Percentiles rank a stretch among this genome's conserved stretches.
phyloP scores from a whole-genome alignment of 1,284 basidiomycete species.

The Cutaneotrichosporon spelunceum region DNA sequence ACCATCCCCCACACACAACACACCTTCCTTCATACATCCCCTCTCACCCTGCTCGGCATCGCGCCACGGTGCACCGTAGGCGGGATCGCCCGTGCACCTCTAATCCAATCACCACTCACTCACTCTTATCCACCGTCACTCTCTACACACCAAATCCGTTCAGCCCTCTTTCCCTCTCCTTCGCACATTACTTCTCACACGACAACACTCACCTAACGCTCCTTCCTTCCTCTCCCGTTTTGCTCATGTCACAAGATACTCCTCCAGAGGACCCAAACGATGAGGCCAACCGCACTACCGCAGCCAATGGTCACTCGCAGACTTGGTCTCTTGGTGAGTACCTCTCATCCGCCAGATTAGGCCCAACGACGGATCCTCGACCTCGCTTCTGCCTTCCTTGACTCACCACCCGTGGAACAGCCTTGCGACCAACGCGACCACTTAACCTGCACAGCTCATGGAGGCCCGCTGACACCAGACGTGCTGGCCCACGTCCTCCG shows the following conservation, averaged over 20 bases:
- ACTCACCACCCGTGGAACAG: neutral
- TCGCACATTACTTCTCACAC: neutral
- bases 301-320: neutral
- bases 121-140: neutral
- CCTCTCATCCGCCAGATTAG: neutral
- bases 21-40: neutral
- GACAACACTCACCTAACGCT: neutral
- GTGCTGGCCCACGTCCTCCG: slow-evolving; percentile 17
- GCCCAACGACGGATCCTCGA: neutral
- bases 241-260: neutral
- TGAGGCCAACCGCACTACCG: neutral
- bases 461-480: slow-evolving; percentile 9
- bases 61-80: neutral
- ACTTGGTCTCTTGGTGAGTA: slow-evolving; percentile 6
- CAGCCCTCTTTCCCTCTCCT: neutral
- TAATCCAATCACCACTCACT: neutral
- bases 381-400: neutral
- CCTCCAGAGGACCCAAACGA: neutral
- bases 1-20: neutral
- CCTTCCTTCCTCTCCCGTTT: too few species aligned
- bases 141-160: neutral
- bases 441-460: slow-evolving; percentile 6
- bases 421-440: neutral
- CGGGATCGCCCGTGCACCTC: neutral
- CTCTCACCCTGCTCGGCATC: neutral